phyloP scores from a whole-genome alignment of 345 rosid species.

The Bruguiera gymnorhiza region DNA sequence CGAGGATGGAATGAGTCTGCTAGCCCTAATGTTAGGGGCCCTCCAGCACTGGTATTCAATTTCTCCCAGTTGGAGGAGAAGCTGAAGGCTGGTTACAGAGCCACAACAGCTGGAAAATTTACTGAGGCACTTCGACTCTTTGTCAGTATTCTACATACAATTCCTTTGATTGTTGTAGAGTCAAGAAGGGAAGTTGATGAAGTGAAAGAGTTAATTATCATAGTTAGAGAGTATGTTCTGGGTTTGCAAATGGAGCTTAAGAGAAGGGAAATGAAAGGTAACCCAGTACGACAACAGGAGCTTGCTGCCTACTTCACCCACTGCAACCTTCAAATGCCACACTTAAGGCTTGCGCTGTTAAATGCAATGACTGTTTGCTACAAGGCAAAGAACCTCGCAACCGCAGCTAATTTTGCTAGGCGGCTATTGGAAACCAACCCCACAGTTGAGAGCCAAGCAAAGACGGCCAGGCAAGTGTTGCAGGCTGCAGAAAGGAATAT shows the following conservation, averaged over 20 bases:
- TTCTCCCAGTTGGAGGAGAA: constrained; percentile 90
- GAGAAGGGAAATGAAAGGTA: constrained; percentile 70
- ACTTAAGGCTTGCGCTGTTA: constrained; percentile 65
- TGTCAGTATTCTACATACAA: constrained; percentile 76
- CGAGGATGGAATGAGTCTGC: constrained; percentile 77
- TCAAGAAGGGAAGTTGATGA: constrained; percentile 97
- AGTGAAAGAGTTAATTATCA: constrained; percentile 74
- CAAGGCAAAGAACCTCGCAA: constrained; percentile 73
- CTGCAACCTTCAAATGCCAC: constrained; percentile 83
- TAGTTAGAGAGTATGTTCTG: constrained; percentile 80
- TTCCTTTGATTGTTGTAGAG: constrained; percentile 86
- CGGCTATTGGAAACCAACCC: constrained; percentile 84
- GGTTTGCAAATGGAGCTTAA: constrained; percentile 81
- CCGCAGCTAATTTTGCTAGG: constrained; percentile 79
- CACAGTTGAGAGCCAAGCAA: constrained; percentile 65
- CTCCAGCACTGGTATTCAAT: constrained; percentile 72
- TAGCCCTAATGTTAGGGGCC: constrained; percentile 79
- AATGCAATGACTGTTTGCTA: constrained; percentile 80
- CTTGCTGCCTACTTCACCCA: constrained; percentile 99
- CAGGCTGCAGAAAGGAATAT: constrained; percentile 79
- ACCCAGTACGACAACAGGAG: constrained; percentile 80
- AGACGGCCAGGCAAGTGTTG: constrained; percentile 72
- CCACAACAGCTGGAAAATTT: constrained; percentile 79
- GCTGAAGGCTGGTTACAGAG: constrained; percentile 84
- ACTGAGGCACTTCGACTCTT: constrained; percentile 74